phyloP scores from a whole-genome alignment of 176 grass and related monocot genomes.

The Melocanna baccifera region DNA sequence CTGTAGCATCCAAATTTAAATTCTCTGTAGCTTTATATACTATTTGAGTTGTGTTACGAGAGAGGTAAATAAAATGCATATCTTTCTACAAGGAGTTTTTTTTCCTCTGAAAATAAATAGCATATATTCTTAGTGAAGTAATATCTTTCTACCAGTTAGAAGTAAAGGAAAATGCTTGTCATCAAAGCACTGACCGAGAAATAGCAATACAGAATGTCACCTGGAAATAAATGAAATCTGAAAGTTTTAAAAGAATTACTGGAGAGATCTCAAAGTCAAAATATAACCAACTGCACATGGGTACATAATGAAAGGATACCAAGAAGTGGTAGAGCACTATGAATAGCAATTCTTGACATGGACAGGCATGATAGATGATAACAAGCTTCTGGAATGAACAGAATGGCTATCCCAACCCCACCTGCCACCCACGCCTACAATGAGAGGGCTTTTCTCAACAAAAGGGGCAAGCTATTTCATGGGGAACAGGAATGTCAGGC shows the following conservation, averaged over 20 bases:
- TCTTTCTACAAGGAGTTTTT: neutral
- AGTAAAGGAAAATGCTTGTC: constrained; percentile 2
- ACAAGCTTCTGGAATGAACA: neutral
- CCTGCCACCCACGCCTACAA: neutral
- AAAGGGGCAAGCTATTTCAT: neutral
- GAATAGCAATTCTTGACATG: neutral
- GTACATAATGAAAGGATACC: neutral
- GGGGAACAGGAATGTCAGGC: neutral
- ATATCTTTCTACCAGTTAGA: neutral
- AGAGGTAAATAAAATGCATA: neutral
- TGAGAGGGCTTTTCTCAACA: neutral
- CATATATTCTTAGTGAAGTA: neutral
- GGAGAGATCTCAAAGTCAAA: neutral
- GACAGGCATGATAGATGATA: neutral
- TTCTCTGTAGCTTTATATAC: neutral
- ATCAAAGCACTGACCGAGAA: neutral
- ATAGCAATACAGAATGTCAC: neutral
- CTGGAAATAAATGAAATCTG: neutral
- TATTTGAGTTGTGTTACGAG: neutral
- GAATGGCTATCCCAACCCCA: neutral
- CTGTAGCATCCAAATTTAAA: neutral
- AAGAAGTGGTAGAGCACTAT: constrained; percentile 12
- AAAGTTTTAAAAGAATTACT: neutral
- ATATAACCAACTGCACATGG: constrained; percentile 2
- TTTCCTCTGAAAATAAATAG: neutral